A percentile compares a stretch with the other conserved stretches of the same genome.
Evolutionary conservation across 2,329 filamentous ascomycete genomes (phyloP).

Genomic region (Aspergillus eucalypticola): DNA sequence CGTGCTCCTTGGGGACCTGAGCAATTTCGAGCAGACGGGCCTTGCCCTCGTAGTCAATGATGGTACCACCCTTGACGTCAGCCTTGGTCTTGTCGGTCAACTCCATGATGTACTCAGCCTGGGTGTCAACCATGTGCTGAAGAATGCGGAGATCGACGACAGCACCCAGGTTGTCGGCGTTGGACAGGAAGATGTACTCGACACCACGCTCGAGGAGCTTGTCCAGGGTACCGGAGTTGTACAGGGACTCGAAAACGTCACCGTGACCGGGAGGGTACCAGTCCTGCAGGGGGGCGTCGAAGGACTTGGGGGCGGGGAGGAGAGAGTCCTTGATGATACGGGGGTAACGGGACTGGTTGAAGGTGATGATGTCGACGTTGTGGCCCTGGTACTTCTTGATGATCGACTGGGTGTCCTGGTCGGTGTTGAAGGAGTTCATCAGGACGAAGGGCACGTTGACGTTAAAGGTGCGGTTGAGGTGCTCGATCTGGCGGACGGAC

Average conservation of each 20-base stretch:
- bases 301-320: constrained; percentile 88
- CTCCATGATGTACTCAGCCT: constrained; percentile 99
- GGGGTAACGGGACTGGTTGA: constrained; percentile 99
- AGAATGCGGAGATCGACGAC: constrained; percentile 97
- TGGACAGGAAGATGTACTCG: constrained; percentile 98
- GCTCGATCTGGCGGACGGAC: constrained; percentile 97
- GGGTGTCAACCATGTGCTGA: constrained; percentile 98
- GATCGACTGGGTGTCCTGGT: constrained; percentile 95
- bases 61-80: constrained; percentile 99
- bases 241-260: constrained; percentile 99
- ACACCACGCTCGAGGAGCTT: constrained; percentile 93
- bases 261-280: constrained; percentile 99
- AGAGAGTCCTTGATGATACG: constrained; percentile 98
- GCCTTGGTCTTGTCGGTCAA: constrained; percentile 99
- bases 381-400: constrained; percentile 99
- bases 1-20: constrained; percentile 98
- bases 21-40: constrained; percentile 97
- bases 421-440: constrained; percentile 99
- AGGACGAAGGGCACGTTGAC: constrained; percentile 97
- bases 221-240: constrained; percentile 98
- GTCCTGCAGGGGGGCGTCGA: constrained; percentile 83
- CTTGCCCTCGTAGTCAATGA: constrained; percentile 98
- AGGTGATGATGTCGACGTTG: constrained; percentile 98
- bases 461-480: constrained; percentile 95
- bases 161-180: constrained; percentile 96